Base-by-base conservation (phyloP, 2,329 filamentous ascomycete species). In the Colletotrichum sansevieriae region DNA sequence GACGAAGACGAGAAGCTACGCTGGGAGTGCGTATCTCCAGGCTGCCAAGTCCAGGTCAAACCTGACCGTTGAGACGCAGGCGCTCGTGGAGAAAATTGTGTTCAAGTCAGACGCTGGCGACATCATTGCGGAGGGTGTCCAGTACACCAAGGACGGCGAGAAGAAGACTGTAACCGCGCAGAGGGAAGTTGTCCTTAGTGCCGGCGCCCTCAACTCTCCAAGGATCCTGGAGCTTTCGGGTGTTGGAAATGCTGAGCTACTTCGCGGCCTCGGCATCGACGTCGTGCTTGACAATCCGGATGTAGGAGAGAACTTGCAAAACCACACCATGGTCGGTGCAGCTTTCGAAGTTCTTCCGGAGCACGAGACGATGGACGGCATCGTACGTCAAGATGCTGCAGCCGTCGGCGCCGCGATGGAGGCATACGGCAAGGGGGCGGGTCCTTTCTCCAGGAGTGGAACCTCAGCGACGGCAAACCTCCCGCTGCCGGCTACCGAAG, bases 221-320 rank as follows among this genome's bases (percentile, higher is more conserved):
- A 76, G 79, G 18, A 72, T 85, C 33, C 77, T 85, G 5, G 79
- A 84, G 70, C 75, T 83, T 7, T 83, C 81, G 2, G 80, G 82
- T 1, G 76, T 84, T 51, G 82, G 82, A 20, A 70, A 76, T 7
- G 73, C 71, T 29, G 68, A 68, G 2, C 73, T 81, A 5, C 74
- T 85, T 1, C 71, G 75, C 13, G 72, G 74, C 58, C 73, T 75
- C 6, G 75, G 73, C 4, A 75, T 80, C 15, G 66, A 75, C 3
- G 70, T 78, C 2, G 62, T 81, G 3, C 73, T 78, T 5, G 74
- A 82, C 43, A 75, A 75, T 15, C 76, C 78, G 1, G 73, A 76
- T 39, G 81, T 83, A 5, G 81, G 81, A 2, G 79, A 81, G 71
- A 79, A 79, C 49, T 70, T 82, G 5, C 76, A 83, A n/a, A 77